Evolutionary conservation across 2,329 filamentous ascomycete genomes (phyloP).

Genomic region (Trichoderma polysporum): DNA sequence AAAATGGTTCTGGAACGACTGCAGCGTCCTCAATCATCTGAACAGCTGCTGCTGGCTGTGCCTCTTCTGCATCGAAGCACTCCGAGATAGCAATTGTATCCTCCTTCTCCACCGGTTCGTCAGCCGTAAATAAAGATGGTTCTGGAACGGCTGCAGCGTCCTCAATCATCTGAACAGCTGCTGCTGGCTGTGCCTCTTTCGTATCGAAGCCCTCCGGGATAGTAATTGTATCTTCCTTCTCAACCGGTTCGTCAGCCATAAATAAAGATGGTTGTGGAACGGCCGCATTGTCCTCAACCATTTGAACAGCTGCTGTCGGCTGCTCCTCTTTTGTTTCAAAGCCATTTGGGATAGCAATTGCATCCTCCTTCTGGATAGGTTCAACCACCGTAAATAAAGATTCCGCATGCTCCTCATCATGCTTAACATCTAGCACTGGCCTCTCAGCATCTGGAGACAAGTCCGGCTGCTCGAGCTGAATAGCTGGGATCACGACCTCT

Average conservation of each 20-base stretch:
- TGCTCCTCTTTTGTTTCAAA: background rate
- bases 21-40: background rate
- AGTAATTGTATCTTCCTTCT: conserved; percentile 49
- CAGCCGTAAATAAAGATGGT: conserved; percentile 51
- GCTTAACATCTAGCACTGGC: background rate
- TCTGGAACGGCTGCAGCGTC: background rate
- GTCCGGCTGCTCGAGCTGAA: conserved; percentile 15
- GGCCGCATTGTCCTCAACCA: background rate
- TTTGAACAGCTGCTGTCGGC: background rate
- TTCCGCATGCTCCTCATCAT: conserved; percentile 14
- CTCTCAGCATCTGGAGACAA: background rate
- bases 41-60: background rate
- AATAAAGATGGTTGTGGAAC: conserved; percentile 32
- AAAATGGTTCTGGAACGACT: background rate
- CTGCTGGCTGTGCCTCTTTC: background rate
- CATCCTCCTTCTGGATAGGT: conserved; percentile 52
- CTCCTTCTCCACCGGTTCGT: conserved; percentile 51
- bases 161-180: background rate
- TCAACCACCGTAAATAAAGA: conserved; percentile 49
- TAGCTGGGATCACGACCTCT: background rate
- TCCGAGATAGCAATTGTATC: conserved; percentile 44
- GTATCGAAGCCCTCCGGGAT: conserved; percentile 23
- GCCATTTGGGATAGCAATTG: conserved; percentile 34
- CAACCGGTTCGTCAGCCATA: conserved; percentile 52
- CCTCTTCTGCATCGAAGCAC: background rate